Evolutionary conservation across 768 basidiomycete genomes (phyloP).

Genomic region (Cubamyces sp.): DNA sequence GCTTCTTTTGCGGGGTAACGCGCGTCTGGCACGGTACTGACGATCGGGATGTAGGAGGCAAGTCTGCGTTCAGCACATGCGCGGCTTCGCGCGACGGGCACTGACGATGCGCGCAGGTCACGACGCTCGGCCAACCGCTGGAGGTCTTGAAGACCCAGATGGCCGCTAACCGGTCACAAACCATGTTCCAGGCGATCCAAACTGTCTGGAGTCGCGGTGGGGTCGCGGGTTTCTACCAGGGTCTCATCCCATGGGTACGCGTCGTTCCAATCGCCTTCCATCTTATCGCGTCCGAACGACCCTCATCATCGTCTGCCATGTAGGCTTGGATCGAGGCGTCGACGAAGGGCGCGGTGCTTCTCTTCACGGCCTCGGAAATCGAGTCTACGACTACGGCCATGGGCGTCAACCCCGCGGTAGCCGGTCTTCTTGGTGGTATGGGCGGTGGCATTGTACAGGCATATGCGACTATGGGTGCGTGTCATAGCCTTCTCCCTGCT

Average conservation of each 20-base stretch:
- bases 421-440: slow-evolving; percentile 96
- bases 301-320: neutral
- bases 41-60: slow-evolving; percentile 61
- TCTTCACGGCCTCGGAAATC: slow-evolving; percentile 96
- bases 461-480: slow-evolving; percentile 99
- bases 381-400: slow-evolving; percentile 66
- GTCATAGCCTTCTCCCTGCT: neutral
- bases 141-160: slow-evolving; percentile 99
- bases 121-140: slow-evolving; percentile 95
- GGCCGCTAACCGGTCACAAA: slow-evolving; percentile 94
- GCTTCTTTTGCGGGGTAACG: neutral
- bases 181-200: slow-evolving; percentile 83
- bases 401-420: slow-evolving; percentile 78
- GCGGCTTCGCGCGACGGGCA: too few relatives aligned
- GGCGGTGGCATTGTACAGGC: slow-evolving; percentile 97
- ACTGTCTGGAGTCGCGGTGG: slow-evolving; percentile 95
- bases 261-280: neutral
- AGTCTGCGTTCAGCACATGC: slow-evolving; percentile 37
- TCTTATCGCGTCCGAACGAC: neutral
- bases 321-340: slow-evolving; percentile 99
- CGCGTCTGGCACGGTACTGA: slow-evolving; percentile 32
- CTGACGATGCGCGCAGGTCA: slow-evolving; percentile 61
- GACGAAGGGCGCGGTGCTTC: slow-evolving; percentile 94
- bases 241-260: slow-evolving; percentile 96
- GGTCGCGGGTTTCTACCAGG: slow-evolving; percentile 90